phyloP scores from a whole-genome alignment of 176 grass and related monocot genomes.

The Triticum urartu region DNA sequence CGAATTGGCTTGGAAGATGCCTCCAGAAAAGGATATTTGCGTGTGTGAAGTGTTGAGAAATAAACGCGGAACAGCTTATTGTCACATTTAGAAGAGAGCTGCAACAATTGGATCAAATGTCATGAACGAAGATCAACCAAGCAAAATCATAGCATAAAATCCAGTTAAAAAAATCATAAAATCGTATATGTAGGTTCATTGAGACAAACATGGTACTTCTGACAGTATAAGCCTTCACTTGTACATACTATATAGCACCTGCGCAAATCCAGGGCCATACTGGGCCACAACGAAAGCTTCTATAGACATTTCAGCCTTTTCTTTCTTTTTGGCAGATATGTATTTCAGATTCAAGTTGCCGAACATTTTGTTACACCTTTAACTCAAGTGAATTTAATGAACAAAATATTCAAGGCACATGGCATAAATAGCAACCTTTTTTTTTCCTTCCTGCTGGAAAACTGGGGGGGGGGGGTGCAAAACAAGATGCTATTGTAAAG shows the following conservation, averaged over 20 bases:
- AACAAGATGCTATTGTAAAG: not conserved
- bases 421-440: not conserved
- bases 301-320: conserved; percentile 3
- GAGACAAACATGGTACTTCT: not conserved
- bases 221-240: conserved; percentile 12
- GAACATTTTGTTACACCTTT: conserved; percentile 18
- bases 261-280: not conserved
- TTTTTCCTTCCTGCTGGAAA: not conserved
- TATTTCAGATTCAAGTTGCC: conserved; percentile 2
- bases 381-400: not conserved
- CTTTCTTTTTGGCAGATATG: conserved; percentile 22
- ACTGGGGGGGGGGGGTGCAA: not conserved
- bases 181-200: not conserved
- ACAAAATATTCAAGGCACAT: not conserved
- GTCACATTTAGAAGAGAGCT: conserved; percentile 97
- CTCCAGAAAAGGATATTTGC: conserved; percentile 86
- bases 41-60: conserved; percentile 53
- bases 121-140: conserved; percentile 27
- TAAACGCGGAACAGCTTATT: conserved; percentile 89
- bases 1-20: conserved; percentile 78
- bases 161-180: not conserved
- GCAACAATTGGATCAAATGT: conserved; percentile 38
- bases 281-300: not conserved
- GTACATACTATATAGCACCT: conserved; percentile 22
- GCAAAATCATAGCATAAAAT: not conserved